These are phyloP conservation scores for Verticillium longisporum DNA, from an alignment of 2,329 filamentous ascomycete species.

Conservation along the genomic window DNA sequence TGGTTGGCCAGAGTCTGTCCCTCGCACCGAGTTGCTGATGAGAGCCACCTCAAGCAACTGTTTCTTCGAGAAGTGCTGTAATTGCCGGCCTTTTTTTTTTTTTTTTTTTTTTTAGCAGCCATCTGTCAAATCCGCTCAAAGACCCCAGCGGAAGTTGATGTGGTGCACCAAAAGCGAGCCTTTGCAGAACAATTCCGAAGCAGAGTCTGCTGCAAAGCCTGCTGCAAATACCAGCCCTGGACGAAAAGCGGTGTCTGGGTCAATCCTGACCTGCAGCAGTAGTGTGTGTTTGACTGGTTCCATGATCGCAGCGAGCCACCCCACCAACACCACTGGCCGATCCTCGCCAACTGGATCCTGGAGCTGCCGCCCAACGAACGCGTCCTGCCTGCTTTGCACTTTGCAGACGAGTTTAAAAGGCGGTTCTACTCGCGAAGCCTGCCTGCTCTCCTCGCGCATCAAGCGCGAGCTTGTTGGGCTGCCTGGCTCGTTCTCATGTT, in stretches of 20 bases:
- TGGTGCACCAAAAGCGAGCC: neutral
- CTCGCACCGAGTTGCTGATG: neutral
- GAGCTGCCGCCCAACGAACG: neutral
- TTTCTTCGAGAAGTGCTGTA: neutral
- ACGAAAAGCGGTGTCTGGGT: neutral
- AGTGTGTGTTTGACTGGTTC: neutral
- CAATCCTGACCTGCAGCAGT: neutral
- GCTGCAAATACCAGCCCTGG: neutral
- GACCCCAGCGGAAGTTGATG: neutral
- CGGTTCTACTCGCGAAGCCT: neutral
- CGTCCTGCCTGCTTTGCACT: neutral
- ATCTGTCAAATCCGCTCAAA: neutral
- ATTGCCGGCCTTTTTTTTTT: neutral
- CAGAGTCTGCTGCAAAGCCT: neutral
- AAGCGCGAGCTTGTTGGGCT: neutral
- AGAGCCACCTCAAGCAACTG: neutral
- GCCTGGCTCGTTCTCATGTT: neutral
- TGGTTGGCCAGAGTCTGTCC: too few relatives aligned
- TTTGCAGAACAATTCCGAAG: neutral
- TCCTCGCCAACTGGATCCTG: neutral
- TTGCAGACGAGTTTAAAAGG: neutral
- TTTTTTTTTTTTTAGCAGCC: neutral
- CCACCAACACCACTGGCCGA: neutral
- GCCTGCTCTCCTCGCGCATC: neutral
- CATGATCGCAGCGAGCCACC: neutral